phyloP scores from a whole-genome alignment of 768 basidiomycete species.

The Ramaria rubella region DNA sequence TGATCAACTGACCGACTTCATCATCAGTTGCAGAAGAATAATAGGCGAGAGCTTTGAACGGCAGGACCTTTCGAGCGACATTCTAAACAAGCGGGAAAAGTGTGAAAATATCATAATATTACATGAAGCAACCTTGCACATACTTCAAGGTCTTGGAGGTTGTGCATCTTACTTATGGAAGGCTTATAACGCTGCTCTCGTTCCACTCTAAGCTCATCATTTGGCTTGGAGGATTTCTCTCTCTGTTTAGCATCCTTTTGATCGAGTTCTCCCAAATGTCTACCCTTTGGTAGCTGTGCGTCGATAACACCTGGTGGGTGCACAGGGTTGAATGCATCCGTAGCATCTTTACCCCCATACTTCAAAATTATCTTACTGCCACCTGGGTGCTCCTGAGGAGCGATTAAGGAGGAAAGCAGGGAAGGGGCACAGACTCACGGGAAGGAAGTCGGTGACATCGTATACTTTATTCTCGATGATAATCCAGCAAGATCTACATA shows the following conservation, averaged over 20 bases:
- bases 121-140: slow-evolving; percentile 1
- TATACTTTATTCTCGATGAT: slow-evolving; percentile 77
- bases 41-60: slow-evolving; percentile 72
- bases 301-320: slow-evolving; percentile 80
- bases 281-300: slow-evolving; percentile 59
- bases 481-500: slow-evolving; percentile 56
- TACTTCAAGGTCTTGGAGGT: slow-evolving; percentile 79
- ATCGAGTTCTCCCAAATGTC: slow-evolving; percentile 65
- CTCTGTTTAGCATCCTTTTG: slow-evolving; percentile 36
- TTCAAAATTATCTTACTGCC: slow-evolving; percentile 76
- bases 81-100: slow-evolving; percentile 40
- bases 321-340: slow-evolving; percentile 67
- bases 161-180: slow-evolving; percentile 63
- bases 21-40: slow-evolving; percentile 87
- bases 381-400: slow-evolving; percentile 66
- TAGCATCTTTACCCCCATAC: slow-evolving; percentile 85
- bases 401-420: neutral
- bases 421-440: slow-evolving; percentile 34
- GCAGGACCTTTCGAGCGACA: slow-evolving; percentile 65
- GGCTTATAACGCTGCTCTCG: slow-evolving; percentile 55
- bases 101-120: too few relatives aligned
- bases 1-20: slow-evolving; percentile 54
- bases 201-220: slow-evolving; percentile 65
- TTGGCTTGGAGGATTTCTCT: slow-evolving; percentile 41
- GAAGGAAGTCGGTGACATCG: slow-evolving; percentile 75